These are phyloP conservation scores for Botryobasidium botryosum DNA, from an alignment of 768 basidiomycete genomes.

Conservation along the genomic window DNA sequence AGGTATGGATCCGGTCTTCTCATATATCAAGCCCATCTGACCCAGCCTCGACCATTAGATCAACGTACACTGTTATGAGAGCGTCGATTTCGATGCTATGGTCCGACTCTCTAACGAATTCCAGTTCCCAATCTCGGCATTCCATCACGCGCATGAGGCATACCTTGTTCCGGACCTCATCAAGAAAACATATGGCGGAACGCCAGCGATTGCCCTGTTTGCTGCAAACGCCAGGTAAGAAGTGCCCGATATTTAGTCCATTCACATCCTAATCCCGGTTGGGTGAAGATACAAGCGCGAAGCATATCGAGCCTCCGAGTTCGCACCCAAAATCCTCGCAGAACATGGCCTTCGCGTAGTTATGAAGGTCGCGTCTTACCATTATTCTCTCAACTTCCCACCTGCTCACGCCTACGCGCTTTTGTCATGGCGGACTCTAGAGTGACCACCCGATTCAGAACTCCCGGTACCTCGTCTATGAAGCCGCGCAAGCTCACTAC, in stretches of 20 bases:
- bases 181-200: conserved; percentile 20
- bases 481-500: conserved; percentile 68
- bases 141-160: conserved; percentile 23
- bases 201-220: conserved; percentile 24
- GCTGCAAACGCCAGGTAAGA: conserved; percentile 16
- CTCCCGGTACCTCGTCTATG: conserved; percentile 60
- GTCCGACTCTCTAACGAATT: conserved; percentile 22
- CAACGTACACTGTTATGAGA: conserved; percentile 13
- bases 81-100: conserved; percentile 8
- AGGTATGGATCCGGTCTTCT: neutral
- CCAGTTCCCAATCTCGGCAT: conserved; percentile 16
- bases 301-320: conserved; percentile 21
- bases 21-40: neutral
- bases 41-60: neutral
- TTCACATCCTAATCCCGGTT: too few species aligned
- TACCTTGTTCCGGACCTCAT: conserved; percentile 24
- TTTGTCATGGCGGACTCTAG: too few species aligned
- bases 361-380: too few species aligned
- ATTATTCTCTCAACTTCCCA: too few species aligned
- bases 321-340: conserved; percentile 21
- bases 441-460: conserved; percentile 34
- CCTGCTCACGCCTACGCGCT: too few species aligned
- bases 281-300: conserved; percentile 24
- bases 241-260: too few species aligned
- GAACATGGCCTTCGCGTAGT: conserved; percentile 14